These are phyloP conservation scores for Cyclotella baltica DNA, from an alignment of 108 stramenopile genomes.

Conservation along the genomic window DNA sequence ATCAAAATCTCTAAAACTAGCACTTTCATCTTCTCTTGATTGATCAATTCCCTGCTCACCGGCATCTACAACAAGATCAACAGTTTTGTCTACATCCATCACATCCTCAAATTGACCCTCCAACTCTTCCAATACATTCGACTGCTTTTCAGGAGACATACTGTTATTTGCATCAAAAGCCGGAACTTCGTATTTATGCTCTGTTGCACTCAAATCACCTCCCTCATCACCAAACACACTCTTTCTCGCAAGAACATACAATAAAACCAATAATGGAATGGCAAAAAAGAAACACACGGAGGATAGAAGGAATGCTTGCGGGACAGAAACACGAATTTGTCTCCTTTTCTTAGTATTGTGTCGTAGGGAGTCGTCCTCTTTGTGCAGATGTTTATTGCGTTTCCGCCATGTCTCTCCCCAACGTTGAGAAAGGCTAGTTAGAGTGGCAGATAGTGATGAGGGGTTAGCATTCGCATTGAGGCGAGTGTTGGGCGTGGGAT, in stretches of 20 bases:
- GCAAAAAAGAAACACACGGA: constrained; percentile 39
- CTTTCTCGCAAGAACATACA: constrained; percentile 44
- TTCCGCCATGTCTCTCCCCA: constrained; percentile 13
- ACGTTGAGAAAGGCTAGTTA: not conserved
- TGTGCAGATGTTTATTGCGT: constrained; percentile 24
- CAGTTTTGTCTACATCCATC: not conserved
- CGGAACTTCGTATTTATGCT: constrained; percentile 41
- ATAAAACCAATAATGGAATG: constrained; percentile 39
- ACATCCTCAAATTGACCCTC: not conserved
- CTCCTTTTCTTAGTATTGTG: constrained; percentile 21
- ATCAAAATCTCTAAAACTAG: not conserved
- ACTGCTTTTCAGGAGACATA: not conserved
- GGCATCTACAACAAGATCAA: not conserved
- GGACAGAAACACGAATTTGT: constrained; percentile 27
- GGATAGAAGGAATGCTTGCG: constrained; percentile 32
- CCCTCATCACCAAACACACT: constrained; percentile 53
- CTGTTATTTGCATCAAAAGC: not conserved
- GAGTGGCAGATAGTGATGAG: not conserved
- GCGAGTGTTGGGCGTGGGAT: constrained; percentile 13
- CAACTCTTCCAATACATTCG: not conserved
- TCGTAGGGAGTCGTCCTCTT: constrained; percentile 11
- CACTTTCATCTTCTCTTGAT: not conserved
- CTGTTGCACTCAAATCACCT: constrained; percentile 1
- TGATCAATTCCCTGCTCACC: not conserved
- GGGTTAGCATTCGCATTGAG: not conserved